Percentiles rank a stretch among this genome's conserved stretches.
Evolutionary conservation across 345 rosid genomes (phyloP).

Genomic region (Eutrema heterophyllum): DNA sequence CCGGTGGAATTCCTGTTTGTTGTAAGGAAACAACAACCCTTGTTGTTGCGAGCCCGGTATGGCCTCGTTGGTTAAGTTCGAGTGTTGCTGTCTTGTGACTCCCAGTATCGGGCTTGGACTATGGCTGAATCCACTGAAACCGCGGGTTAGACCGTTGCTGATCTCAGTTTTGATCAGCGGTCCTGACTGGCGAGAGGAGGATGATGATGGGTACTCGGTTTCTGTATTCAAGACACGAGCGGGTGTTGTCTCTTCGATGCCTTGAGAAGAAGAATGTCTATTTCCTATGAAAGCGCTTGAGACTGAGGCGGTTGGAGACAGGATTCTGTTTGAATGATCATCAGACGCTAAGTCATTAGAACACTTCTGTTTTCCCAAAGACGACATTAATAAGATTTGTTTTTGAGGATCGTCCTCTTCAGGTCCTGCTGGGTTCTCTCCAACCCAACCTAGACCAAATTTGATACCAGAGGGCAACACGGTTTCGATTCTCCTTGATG

Average conservation of each 20-base stretch:
- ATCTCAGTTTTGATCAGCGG: slow-evolving; percentile 20
- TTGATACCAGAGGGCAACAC: slow-evolving; percentile 57
- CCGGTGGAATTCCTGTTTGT: slow-evolving; percentile 40
- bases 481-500: slow-evolving; percentile 60
- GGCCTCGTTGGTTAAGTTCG: slow-evolving; percentile 4
- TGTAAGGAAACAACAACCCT: slow-evolving; percentile 29
- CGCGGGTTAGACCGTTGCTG: slow-evolving; percentile 18
- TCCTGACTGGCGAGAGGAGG: slow-evolving; percentile 34
- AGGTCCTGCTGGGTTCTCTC: slow-evolving; percentile 45
- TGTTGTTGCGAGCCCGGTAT: slow-evolving; percentile 16
- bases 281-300: slow-evolving; percentile 35
- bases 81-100: slow-evolving; percentile 26
- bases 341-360: slow-evolving; percentile 27
- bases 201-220: slow-evolving; percentile 31
- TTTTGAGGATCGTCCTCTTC: slow-evolving; percentile 38
- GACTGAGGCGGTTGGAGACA: slow-evolving; percentile 38
- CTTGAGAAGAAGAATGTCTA: slow-evolving; percentile 33
- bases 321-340: slow-evolving; percentile 42
- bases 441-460: slow-evolving; percentile 81
- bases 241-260: slow-evolving; percentile 39
- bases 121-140: slow-evolving; percentile 25
- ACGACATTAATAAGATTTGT: not conserved
- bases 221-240: slow-evolving; percentile 38
- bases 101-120: slow-evolving; percentile 28
- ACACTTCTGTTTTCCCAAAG: slow-evolving; percentile 29